Evolutionary conservation across 192 early-diverging fungal genomes (phyloP).

Genomic region (Umbelopsis sp.): DNA sequence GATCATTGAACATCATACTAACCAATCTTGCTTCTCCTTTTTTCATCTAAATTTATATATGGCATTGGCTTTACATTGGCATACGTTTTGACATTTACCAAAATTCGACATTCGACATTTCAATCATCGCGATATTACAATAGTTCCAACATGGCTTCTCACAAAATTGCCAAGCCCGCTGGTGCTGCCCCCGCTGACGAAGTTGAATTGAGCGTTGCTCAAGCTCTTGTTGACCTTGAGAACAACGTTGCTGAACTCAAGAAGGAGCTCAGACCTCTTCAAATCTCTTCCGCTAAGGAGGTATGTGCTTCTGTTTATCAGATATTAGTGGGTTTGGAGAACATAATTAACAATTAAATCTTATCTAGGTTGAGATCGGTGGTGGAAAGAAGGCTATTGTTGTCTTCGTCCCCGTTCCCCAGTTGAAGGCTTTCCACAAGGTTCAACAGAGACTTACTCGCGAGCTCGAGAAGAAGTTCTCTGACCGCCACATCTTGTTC

Average conservation of each 20-base stretch:
- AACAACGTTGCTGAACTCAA: conserved; percentile 95
- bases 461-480: conserved; percentile 99
- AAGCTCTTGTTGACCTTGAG: conserved; percentile 95
- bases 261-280: conserved; percentile 93
- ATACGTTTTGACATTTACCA: neutral
- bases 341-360: neutral
- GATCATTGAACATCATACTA: conserved; percentile 5
- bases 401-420: conserved; percentile 97
- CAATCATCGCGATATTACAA: neutral
- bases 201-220: conserved; percentile 93
- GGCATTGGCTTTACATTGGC: neutral
- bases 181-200: conserved; percentile 60
- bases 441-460: conserved; percentile 91
- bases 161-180: conserved; percentile 44
- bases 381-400: conserved; percentile 96
- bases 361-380: conserved; percentile 80
- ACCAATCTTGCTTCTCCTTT: neutral
- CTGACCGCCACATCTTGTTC: conserved; percentile 97
- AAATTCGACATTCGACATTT: neutral
- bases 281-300: conserved; percentile 96
- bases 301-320: conserved; percentile 39
- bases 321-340: too few relatives aligned
- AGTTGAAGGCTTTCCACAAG: conserved; percentile 96
- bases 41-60: neutral
- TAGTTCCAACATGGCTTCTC: conserved; percentile 39